These are phyloP conservation scores for Tephrocybe sp. DNA, from an alignment of 768 basidiomycete genomes.

Conservation along the genomic window DNA sequence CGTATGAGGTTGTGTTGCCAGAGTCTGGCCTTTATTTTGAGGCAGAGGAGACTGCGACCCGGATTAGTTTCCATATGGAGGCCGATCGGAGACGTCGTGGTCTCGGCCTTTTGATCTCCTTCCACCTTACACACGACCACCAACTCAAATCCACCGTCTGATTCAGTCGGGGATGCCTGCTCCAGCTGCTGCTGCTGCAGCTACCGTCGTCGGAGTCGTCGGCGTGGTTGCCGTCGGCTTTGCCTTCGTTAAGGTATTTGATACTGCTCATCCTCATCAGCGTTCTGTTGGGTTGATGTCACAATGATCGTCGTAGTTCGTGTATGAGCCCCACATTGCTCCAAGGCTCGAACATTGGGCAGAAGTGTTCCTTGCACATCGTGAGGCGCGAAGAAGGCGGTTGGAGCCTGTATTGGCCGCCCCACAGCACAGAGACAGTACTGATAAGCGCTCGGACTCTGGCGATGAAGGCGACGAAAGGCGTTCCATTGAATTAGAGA, in stretches of 20 bases:
- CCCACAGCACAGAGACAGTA: conserved; percentile 22
- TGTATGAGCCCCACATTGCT: conserved; percentile 70
- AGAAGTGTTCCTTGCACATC: conserved; percentile 34
- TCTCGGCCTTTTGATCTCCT: conserved; percentile 8
- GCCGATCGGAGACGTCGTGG: conserved; percentile 6
- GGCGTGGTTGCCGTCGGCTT: conserved; percentile 16
- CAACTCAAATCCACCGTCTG: neutral
- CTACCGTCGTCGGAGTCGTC: conserved; percentile 15
- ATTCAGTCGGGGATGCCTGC: conserved; percentile 15
- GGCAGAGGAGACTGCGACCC: too few species aligned
- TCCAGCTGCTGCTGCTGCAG: conserved; percentile 19
- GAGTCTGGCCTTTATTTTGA: too few species aligned
- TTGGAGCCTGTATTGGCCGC: conserved; percentile 14
- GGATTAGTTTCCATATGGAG: neutral
- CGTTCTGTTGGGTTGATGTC: neutral
- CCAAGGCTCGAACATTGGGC: conserved; percentile 53
- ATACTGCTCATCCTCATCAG: neutral
- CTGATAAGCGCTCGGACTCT: conserved; percentile 22
- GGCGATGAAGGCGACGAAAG: conserved; percentile 19
- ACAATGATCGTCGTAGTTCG: conserved; percentile 43
- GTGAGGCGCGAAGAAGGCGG: conserved; percentile 31
- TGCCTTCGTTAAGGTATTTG: conserved; percentile 17
- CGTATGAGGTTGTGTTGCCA: too few species aligned
- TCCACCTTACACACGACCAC: conserved; percentile 10
- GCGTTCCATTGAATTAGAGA: conserved; percentile 45